phyloP scores from a whole-genome alignment of 176 grass and related monocot genomes.

The Poa pratensis region DNA sequence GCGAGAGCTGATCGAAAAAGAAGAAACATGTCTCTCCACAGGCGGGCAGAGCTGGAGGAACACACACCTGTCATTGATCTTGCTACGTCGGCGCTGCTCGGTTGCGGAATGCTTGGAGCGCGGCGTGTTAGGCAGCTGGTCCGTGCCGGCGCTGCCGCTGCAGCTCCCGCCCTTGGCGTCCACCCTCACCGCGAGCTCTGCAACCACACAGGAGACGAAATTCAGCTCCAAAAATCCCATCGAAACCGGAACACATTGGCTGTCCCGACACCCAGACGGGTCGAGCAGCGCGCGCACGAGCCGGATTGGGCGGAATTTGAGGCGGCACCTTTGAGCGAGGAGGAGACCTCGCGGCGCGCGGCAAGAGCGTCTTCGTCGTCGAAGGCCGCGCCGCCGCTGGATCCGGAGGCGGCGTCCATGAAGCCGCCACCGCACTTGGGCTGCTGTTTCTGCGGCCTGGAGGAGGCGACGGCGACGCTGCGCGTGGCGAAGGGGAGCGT shows the following conservation, averaged over 20 bases:
- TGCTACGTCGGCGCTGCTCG: slow-evolving; percentile 90
- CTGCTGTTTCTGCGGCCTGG: slow-evolving; percentile 40
- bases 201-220: background rate
- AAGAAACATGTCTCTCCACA: background rate
- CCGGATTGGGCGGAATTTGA: slow-evolving; percentile 25
- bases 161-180: slow-evolving; percentile 72
- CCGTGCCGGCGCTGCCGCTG: slow-evolving; percentile 69
- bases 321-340: slow-evolving; percentile 64
- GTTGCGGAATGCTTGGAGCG: slow-evolving; percentile 96
- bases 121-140: slow-evolving; percentile 82
- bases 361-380: slow-evolving; percentile 71
- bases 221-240: background rate
- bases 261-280: background rate
- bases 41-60: background rate
- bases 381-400: slow-evolving; percentile 67
- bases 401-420: slow-evolving; percentile 78
- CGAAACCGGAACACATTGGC: background rate
- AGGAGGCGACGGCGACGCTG: slow-evolving; percentile 52
- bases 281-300: background rate
- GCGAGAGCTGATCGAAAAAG: background rate
- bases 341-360: slow-evolving; percentile 75
- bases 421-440: slow-evolving; percentile 46
- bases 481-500: slow-evolving; percentile 62
- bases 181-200: slow-evolving; percentile 61
- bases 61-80: slow-evolving; percentile 94